phyloP scores from a whole-genome alignment of 1,284 basidiomycete species.

The Grifola frondosa region DNA sequence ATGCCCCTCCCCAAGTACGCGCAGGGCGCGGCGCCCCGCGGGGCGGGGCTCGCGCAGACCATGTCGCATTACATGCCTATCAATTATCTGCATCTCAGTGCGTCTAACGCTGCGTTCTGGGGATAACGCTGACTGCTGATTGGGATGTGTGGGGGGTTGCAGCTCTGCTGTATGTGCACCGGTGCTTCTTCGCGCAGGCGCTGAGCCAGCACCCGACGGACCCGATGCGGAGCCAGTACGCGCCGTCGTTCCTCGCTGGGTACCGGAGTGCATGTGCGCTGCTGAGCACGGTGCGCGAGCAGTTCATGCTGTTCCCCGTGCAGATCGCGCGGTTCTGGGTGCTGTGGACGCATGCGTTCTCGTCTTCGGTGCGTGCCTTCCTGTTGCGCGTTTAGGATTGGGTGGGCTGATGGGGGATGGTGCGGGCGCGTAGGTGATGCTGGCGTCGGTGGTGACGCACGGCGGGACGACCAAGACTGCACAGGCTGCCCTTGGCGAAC shows the following conservation, averaged over 20 bases:
- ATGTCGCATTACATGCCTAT: conserved; percentile 44
- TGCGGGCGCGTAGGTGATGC: conserved; percentile 68
- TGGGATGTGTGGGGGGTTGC: neutral
- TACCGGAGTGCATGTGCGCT: conserved; percentile 68
- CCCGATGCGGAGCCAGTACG: conserved; percentile 57
- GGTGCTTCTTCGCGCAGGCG: conserved; percentile 64
- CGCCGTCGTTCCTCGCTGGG: conserved; percentile 65
- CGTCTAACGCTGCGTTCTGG: conserved; percentile 21
- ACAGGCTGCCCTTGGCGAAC: conserved; percentile 60
- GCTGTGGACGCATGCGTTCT: conserved; percentile 62
- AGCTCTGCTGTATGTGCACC: conserved; percentile 65
- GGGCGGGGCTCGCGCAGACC: conserved; percentile 49
- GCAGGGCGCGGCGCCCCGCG: conserved; percentile 38
- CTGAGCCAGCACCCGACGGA: conserved; percentile 57
- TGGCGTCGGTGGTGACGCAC: conserved; percentile 68
- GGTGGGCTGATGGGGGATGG: neutral
- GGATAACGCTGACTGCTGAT: neutral
- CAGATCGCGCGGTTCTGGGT: conserved; percentile 48
- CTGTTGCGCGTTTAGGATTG: neutral
- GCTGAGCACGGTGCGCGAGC: conserved; percentile 45
- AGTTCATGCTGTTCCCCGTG: conserved; percentile 43
- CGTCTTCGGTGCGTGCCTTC: conserved; percentile 51
- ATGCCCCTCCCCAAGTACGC: conserved; percentile 31
- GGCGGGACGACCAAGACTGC: conserved; percentile 63
- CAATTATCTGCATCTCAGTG: conserved; percentile 67